These are phyloP conservation scores for Ilex aquifolium DNA, from an alignment of 257 asterid genomes.

Conservation along the genomic window DNA sequence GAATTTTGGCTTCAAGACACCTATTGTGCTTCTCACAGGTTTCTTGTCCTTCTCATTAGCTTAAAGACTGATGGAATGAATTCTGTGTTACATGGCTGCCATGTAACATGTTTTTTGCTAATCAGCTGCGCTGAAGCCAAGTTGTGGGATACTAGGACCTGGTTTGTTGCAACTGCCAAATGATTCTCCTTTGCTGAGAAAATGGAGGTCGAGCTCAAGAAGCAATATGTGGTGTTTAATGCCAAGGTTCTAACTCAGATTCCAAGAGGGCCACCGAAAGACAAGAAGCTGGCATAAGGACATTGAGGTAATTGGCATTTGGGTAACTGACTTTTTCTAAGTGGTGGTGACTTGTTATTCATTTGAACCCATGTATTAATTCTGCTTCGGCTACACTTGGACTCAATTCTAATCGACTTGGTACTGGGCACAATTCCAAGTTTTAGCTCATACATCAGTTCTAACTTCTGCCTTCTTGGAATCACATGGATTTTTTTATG, in stretches of 20 bases:
- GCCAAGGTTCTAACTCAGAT: conserved; percentile 71
- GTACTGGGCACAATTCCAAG: too few relatives aligned
- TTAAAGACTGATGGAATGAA: neutral
- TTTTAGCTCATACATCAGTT: too few relatives aligned
- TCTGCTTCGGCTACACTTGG: too few relatives aligned
- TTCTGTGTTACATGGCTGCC: neutral
- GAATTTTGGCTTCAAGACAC: conserved; percentile 58
- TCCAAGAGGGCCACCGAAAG: conserved; percentile 55
- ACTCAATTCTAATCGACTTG: too few relatives aligned
- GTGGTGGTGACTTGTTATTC: too few relatives aligned
- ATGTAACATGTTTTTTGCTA: too few relatives aligned
- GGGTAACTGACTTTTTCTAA: too few relatives aligned
- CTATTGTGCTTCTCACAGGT: conserved; percentile 90
- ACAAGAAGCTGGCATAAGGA: conserved; percentile 51
- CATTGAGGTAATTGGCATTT: too few relatives aligned
- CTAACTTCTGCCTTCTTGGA: too few relatives aligned
- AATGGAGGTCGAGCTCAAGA: conserved; percentile 74
- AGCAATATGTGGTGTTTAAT: conserved; percentile 67
- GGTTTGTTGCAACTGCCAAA: conserved; percentile 13
- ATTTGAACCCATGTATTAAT: too few relatives aligned
- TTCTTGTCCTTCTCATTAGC: neutral
- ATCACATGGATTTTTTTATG: too few relatives aligned
- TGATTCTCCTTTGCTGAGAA: conserved; percentile 76
- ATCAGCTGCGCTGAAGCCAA: too few relatives aligned
- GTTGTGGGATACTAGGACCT: conserved; percentile 65